Base-by-base conservation (phyloP, 2,329 filamentous ascomycete species). In the Samsoniella hepiali region DNA sequence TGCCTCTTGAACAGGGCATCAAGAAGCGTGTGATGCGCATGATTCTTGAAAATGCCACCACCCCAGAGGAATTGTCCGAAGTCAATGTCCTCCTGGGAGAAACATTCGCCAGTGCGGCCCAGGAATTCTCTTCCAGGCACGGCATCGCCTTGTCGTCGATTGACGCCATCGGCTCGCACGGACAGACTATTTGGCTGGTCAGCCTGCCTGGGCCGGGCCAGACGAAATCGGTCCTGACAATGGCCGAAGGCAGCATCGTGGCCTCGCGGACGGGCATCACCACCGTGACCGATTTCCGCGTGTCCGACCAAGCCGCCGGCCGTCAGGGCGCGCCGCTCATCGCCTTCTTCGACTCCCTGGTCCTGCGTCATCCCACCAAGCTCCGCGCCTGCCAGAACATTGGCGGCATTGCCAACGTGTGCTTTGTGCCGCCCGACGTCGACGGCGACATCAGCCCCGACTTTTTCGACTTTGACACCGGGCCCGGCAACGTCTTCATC, bases 341-440 rank as follows among this genome's bases (percentile, higher is more conserved):
- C 65, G 81, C 79, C 10, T 85, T 86, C 67, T 83, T 87, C 67
- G 82, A 87, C 67, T 78, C 79, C 0, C 73, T 86, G 2, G 68
- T 86, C 7, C 75, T 87, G 27, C 81, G 83, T 66, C 82, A 87
- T 68, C 80, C 84, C 0, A 81, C 73, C 4, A 85, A 84, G 71
- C 74, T 85, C 8, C 80, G 85, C 32, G 83, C 82, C 2, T 86
- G 84, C 70, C 82, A 87, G 69, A 86, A 87, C 68, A 86, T 88
- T 61, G 83, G 83, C 58, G 84, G 84, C 38, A 85, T 88, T 49
- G 82, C 81, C 36, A 87, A 84, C 67, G 81, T 88, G 31, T 87
- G 81, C 73, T 86, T 87, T 72, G 83, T 86, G 58, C 82, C 82
- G 3, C 79, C 82, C 0, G 77, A 82, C 58, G 71, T 71, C 36